Evolutionary conservation across 306 rosid genomes (phyloP).

Genomic region (Dryas octopetala): DNA sequence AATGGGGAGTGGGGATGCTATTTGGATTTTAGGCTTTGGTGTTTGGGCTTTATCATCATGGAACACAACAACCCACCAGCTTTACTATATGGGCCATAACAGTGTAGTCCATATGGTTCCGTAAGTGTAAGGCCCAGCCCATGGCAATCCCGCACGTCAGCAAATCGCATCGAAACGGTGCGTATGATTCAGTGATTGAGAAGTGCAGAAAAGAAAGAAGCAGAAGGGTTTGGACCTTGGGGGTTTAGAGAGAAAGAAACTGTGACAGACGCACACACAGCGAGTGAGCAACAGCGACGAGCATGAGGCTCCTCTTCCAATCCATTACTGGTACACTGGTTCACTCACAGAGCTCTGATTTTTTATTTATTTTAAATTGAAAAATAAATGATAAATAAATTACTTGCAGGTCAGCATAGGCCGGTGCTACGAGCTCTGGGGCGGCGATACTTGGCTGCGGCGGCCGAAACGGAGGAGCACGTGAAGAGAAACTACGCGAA

Average conservation of each 20-base stretch:
- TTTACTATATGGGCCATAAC: no score
- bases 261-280: background rate
- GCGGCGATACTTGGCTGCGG: constrained; percentile 44
- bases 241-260: constrained; percentile 17
- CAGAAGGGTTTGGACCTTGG: constrained; percentile 28
- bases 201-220: background rate
- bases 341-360: background rate
- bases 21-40: no score
- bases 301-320: constrained; percentile 59
- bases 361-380: background rate
- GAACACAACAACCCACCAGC: no score
- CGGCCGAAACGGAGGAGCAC: constrained; percentile 59
- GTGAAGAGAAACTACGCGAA: constrained; percentile 70
- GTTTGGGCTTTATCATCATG: no score
- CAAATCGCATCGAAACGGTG: background rate
- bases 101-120: no score
- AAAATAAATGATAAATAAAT: background rate
- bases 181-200: background rate
- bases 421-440: constrained; percentile 48
- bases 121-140: no score
- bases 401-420: constrained; percentile 36
- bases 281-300: background rate
- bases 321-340: constrained; percentile 45
- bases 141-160: no score
- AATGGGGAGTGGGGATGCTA: no score